Conservation (phyloP, 768 basidiomycete genomes). For the Mycena chlorophos region DNA sequence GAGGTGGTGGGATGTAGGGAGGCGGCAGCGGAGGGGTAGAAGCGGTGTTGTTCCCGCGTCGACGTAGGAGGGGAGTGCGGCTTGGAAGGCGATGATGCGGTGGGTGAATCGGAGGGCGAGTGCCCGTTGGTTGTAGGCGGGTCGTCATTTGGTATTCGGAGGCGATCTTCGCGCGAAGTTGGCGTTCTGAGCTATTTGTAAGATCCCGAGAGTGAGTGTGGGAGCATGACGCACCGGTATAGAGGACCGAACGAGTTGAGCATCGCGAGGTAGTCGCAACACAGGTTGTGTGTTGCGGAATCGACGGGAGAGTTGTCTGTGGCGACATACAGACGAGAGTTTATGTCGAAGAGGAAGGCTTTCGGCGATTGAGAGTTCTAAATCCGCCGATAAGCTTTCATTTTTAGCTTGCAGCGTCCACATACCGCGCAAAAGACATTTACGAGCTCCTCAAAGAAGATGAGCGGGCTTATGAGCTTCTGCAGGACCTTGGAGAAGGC, state of each 20-base stretch:
- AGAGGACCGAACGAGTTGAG: constrained; percentile 82
- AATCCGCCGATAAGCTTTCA: constrained; percentile 3
- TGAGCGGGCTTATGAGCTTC: constrained; percentile 80
- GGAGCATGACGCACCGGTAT: constrained; percentile 63
- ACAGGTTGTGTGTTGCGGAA: constrained; percentile 81
- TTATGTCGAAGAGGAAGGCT: constrained; percentile 88
- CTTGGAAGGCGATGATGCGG: constrained; percentile 29
- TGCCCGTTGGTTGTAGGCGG: constrained; percentile 15
- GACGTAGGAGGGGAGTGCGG: neutral
- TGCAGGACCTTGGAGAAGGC: constrained; percentile 90
- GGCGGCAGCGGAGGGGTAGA: constrained; percentile 71
- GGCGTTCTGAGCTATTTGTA: constrained; percentile 29
- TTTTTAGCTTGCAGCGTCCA: constrained; percentile 1
- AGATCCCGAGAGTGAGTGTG: constrained; percentile 6
- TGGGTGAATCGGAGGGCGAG: constrained; percentile 19
- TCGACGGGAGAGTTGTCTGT: constrained; percentile 93
- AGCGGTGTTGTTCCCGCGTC: constrained; percentile 40
- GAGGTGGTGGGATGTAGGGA: constrained; percentile 58
- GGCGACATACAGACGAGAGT: constrained; percentile 85
- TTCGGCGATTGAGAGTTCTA: constrained; percentile 93
- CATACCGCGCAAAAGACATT: constrained; percentile 81
- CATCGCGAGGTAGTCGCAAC: constrained; percentile 88
- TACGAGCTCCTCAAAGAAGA: constrained; percentile 83
- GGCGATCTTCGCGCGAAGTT: constrained; percentile 31
- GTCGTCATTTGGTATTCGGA: constrained; percentile 22